Evolutionary conservation across 1,284 basidiomycete genomes (phyloP).

Genomic region (Garcileccinum viscosum): DNA sequence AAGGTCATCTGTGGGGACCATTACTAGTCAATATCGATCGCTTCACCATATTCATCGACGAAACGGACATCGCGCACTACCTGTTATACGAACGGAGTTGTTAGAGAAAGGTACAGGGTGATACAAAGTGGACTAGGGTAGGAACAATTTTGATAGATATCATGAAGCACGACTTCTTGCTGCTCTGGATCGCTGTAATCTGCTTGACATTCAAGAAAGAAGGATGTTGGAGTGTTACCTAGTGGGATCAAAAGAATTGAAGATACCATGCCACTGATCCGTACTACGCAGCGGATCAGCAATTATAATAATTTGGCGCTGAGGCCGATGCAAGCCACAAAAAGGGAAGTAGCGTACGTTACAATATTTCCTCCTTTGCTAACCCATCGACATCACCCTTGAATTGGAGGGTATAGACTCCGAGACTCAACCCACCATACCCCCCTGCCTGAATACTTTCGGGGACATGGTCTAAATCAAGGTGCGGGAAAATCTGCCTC

Average conservation of each 20-base stretch:
- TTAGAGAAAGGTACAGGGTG: not conserved
- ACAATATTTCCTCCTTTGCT: conserved; percentile 3
- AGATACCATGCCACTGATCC: not conserved
- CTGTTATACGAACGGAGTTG: not conserved
- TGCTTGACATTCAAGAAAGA: not conserved
- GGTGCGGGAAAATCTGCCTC: conserved; percentile 41
- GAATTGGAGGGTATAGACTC: conserved; percentile 33
- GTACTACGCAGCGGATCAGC: not conserved
- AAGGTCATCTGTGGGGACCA: not conserved
- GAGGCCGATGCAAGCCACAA: not conserved
- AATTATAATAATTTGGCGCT: not conserved
- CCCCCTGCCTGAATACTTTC: conserved; percentile 40
- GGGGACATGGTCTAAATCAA: conserved; percentile 45
- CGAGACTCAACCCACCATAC: conserved; percentile 40
- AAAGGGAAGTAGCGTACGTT: conserved; percentile 8
- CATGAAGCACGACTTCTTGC: not conserved
- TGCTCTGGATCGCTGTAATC: not conserved
- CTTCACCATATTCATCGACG: not conserved
- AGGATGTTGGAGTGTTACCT: not conserved
- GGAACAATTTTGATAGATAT: not conserved
- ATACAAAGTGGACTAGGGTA: not conserved
- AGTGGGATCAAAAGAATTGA: not conserved
- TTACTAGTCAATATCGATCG: not conserved
- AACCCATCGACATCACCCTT: conserved; percentile 16
- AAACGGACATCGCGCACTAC: not conserved